Base-by-base conservation (phyloP, 2,329 filamentous ascomycete species). In the Stemphylium lycopersici region DNA sequence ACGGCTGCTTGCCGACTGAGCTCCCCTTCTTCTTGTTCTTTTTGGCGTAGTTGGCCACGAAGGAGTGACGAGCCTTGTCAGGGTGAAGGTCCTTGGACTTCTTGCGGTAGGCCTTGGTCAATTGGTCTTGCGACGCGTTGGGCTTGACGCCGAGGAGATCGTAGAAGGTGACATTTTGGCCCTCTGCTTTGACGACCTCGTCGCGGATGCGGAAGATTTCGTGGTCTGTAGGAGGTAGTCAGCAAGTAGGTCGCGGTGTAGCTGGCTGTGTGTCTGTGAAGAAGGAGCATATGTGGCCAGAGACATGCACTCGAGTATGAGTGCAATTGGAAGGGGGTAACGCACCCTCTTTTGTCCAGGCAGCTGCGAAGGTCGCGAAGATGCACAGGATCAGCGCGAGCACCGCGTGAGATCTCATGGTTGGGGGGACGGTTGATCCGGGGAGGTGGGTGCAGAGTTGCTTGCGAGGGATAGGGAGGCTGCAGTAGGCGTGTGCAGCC, bases 151-250 rank as follows among this genome's bases (percentile, higher is more conserved):
- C 92, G 59, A 99, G 82, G 78, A 96, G 95, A 73, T 96, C 81
- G 84, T 99, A 99, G 78, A 99, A 99, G 66, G 90, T 95, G 56
- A 91, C 84, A 59, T 90, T 88, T 46, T 81, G 70, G 53, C 95
- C 92, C 75, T 97, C 90, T 62, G 87, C 81, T 39, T 85, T 78
- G 56, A 84, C 80, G 51, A 99, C 85, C 75, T 98, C 95, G 79
- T 97, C 92, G 71, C 89, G 89, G 59, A 99, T 83, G 67, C 92
- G 90, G 81, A 99, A 99, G 80, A 99, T 98, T 79, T 99, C 95
- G 73, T 96, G 91, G 78, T 99, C 95, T 96, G 69, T 31, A 46
- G 56, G 58, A 32, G 52, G 26, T 49, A 48, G 56, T 63, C 45
- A 67, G 64, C 63, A 61, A 65, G 51, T 45, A 45, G 37, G 16